A percentile compares a stretch with the other conserved stretches of the same genome.
Conservation (phyloP, 768 basidiomycete species). For the Scleroderma bovista region DNA sequence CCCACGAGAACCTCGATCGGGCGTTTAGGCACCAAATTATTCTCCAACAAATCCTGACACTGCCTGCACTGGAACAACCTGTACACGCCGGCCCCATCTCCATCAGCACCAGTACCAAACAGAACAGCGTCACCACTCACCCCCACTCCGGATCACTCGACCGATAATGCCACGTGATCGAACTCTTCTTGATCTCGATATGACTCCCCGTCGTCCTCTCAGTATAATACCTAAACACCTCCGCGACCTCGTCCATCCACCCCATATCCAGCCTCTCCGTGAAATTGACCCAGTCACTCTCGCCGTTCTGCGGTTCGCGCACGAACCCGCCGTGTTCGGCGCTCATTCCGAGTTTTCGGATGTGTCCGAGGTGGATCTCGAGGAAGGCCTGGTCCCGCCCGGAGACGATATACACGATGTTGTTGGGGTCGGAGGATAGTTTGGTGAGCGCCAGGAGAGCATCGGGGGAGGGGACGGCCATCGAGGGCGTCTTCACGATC, state of each 20-base stretch:
- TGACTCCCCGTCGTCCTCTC: constrained; percentile 95
- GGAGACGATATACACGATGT: constrained; percentile 95
- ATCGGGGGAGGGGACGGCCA: constrained; percentile 72
- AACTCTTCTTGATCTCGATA: constrained; percentile 96
- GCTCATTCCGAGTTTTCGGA: constrained; percentile 79
- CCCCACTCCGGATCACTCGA: constrained; percentile 94
- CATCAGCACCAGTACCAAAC: constrained; percentile 4
- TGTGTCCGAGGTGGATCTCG: constrained; percentile 84
- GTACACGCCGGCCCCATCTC: background rate
- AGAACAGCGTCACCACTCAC: constrained; percentile 37
- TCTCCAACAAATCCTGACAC: constrained; percentile 93
- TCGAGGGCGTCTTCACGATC: constrained; percentile 90
- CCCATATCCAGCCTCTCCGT: constrained; percentile 93
- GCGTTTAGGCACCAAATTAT: constrained; percentile 85
- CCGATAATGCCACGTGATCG: constrained; percentile 98
- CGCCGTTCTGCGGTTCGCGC: constrained; percentile 52
- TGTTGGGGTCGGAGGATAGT: constrained; percentile 75
- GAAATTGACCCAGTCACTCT: constrained; percentile 73
- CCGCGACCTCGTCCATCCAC: constrained; percentile 94
- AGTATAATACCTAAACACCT: constrained; percentile 95
- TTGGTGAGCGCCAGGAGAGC: constrained; percentile 70
- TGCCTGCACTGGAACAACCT: constrained; percentile 94
- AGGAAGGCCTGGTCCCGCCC: constrained; percentile 93
- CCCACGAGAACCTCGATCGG: constrained; percentile 97
- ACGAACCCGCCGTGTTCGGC: constrained; percentile 97